Conservation (phyloP, 176 grass and related monocot genomes). For the Tuctoria greenei region DNA sequence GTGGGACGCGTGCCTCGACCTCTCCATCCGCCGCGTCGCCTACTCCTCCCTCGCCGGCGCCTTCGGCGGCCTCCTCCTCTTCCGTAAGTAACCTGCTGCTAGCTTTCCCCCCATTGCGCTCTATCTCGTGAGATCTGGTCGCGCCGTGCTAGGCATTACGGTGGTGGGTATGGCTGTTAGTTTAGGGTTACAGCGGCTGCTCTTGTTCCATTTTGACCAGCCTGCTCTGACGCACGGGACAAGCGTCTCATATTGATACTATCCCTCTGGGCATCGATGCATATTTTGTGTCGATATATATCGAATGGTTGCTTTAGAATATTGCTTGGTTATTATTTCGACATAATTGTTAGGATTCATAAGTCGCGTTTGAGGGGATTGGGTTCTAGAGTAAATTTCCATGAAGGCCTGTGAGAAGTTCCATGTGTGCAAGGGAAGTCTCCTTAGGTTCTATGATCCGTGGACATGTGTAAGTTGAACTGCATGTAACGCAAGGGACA, state of each 20-base stretch:
- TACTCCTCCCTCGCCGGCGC: slow-evolving; percentile 83
- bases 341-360: neutral
- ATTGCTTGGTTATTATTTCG: neutral
- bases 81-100: slow-evolving; percentile 45
- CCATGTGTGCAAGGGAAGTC: neutral
- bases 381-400: neutral
- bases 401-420: neutral
- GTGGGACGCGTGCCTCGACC: slow-evolving; percentile 89
- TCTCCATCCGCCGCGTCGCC: slow-evolving; percentile 82
- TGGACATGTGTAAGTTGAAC: neutral
- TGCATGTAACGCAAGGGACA: neutral
- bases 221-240: neutral
- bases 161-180: neutral
- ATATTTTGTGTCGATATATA: neutral
- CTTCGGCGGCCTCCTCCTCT: slow-evolving; percentile 77
- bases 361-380: neutral
- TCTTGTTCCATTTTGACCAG: neutral
- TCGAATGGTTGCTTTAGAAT: neutral
- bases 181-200: slow-evolving; percentile 21
- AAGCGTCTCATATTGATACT: neutral
- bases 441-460: neutral
- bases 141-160: neutral
- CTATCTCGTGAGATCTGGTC: slow-evolving; percentile 17
- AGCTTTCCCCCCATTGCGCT: neutral
- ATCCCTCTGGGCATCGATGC: neutral